Evolutionary conservation across 2,329 filamentous ascomycete genomes (phyloP), one percentile per base, ranked within the genome.

Genomic region (Coniochaeta sp.): DNA sequence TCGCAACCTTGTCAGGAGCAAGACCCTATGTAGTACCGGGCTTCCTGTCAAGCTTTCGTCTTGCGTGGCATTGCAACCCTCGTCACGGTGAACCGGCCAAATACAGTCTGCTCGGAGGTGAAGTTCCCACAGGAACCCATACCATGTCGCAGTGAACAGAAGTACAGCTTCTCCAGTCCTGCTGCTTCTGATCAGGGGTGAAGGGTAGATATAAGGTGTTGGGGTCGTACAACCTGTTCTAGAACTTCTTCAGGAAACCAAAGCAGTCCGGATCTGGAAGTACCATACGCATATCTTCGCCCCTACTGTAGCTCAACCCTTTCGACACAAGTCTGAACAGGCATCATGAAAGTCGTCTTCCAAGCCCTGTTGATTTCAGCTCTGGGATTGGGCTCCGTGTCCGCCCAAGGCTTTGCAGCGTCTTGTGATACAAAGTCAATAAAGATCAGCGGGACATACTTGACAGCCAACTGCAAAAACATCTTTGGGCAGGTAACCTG

Each of bases 391-490:
- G 26, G 30, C 27, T 48, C 49, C 2, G 52, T 45, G 3, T 24
- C 31, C 13, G 32, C 35, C 6, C 32, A 16, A 31, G 55, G 58
- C 53, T 61, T 61, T 33, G 20, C 49, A 33, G 48, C 18, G 3
- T 56, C 58, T 6, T 61, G 59, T 53, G 51, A 56, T n/a, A 31
- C 46, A 32, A 50, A 48, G 33, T 55, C 58, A 16, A 42, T 61
- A 53, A 55, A 55, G 18, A 46, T 61, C 51, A 50, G 16, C 26
- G 56, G 57, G 14, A 53, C 33, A 40, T 56, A 35, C 8, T 49
- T 61, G 20, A 57, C 53, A 13, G 58, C 58, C 7, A 60, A 53
- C 49, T 61, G 59, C 56, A 53, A 48, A 20, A 57, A 57, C 51
- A 58, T 60, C 27, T 30, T 50, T 26, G 58, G 58, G 4, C 47